Percentiles rank a stretch among this genome's conserved stretches.
Evolutionary conservation across 768 basidiomycete genomes (phyloP).

Genomic region (Amanita molliuscula): DNA sequence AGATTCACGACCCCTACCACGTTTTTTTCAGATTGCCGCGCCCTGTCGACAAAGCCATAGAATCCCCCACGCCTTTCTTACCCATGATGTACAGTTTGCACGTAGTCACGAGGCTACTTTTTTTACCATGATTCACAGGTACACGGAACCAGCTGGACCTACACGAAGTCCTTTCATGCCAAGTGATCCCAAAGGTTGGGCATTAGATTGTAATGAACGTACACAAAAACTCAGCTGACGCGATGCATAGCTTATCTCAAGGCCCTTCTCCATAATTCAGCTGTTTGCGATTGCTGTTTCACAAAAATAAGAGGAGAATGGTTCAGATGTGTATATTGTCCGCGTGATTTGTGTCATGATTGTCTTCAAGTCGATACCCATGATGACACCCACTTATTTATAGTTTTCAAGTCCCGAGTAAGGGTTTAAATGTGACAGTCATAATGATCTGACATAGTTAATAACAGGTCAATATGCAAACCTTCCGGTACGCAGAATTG

Average conservation of each 20-base stretch:
- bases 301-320: constrained; percentile 76
- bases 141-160: constrained; percentile 53
- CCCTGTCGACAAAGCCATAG: constrained; percentile 52
- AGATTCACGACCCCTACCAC: constrained; percentile 75
- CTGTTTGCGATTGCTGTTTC: constrained; percentile 85
- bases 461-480: constrained; percentile 62
- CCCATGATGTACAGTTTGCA: constrained; percentile 26
- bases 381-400: constrained; percentile 71
- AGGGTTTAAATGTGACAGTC: constrained; percentile 11
- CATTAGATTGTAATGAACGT: background rate
- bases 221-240: background rate
- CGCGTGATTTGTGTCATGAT: constrained; percentile 74
- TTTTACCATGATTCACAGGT: constrained; percentile 30
- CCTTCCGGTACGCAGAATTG: constrained; percentile 44
- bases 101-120: constrained; percentile 12
- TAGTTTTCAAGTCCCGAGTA: constrained; percentile 81
- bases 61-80: constrained; percentile 48
- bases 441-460: background rate
- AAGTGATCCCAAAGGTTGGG: constrained; percentile 46
- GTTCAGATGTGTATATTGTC: constrained; percentile 87
- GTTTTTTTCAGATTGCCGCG: constrained; percentile 82
- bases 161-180: constrained; percentile 24
- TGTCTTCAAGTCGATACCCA: constrained; percentile 81
- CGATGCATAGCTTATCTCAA: constrained; percentile 46
- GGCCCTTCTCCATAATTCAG: constrained; percentile 48